Evolutionary conservation across 768 basidiomycete genomes (phyloP).

Genomic region (Tubosaeta sp.): DNA sequence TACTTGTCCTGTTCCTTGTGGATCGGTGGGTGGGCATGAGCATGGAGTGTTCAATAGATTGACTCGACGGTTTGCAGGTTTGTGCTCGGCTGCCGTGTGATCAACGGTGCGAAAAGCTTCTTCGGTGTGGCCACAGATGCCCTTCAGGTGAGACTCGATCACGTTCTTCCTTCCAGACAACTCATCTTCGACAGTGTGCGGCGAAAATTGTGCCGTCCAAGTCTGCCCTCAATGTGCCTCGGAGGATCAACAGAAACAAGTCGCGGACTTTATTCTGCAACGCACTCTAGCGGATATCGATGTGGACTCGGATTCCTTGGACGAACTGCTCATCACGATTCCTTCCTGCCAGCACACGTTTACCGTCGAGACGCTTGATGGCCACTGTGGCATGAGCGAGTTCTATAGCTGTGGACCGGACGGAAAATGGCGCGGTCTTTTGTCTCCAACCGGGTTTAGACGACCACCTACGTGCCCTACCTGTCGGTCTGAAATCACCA

Average conservation of each 20-base stretch:
- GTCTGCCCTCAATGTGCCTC: slow-evolving; percentile 50
- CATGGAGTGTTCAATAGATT: neutral
- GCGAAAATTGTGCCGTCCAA: slow-evolving; percentile 57
- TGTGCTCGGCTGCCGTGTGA: slow-evolving; percentile 68
- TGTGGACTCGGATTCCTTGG: slow-evolving; percentile 34
- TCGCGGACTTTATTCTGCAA: slow-evolving; percentile 60
- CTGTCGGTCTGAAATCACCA: slow-evolving; percentile 54
- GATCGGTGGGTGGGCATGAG: slow-evolving; percentile 46
- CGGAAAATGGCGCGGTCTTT: slow-evolving; percentile 43
- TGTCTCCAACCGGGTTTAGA: slow-evolving; percentile 37
- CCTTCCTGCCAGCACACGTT: slow-evolving; percentile 61
- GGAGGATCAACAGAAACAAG: slow-evolving; percentile 30
- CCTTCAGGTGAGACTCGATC: slow-evolving; percentile 49
- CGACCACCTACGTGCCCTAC: slow-evolving; percentile 56
- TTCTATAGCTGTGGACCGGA: slow-evolving; percentile 41
- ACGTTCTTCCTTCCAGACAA: neutral
- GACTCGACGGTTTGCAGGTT: slow-evolving; percentile 35
- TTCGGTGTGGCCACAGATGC: slow-evolving; percentile 61
- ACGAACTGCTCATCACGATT: slow-evolving; percentile 57
- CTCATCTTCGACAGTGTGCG: slow-evolving; percentile 47
- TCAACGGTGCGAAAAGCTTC: slow-evolving; percentile 40
- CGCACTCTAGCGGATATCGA: slow-evolving; percentile 48
- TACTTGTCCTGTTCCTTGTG: slow-evolving; percentile 59
- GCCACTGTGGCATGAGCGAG: slow-evolving; percentile 44
- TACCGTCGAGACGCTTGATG: slow-evolving; percentile 70